Base-by-base conservation (phyloP, 1,284 basidiomycete genomes). In the Tylopilus orsonianus region DNA sequence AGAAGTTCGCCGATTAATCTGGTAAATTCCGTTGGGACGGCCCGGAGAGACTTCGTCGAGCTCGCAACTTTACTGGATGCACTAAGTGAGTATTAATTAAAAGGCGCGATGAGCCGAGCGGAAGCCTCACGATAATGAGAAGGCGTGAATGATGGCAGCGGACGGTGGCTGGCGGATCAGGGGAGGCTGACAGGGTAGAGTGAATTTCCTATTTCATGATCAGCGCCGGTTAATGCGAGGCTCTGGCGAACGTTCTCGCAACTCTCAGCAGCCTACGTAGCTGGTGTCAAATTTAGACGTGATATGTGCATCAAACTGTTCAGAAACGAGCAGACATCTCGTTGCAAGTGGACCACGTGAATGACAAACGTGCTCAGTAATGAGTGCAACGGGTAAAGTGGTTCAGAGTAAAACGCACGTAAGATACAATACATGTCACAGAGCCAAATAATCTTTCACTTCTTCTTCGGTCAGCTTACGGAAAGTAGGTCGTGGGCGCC, bases 391-490 rank as follows among this genome's bases (percentile, higher is more conserved):
- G 47, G 41, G 34, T 39, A 47, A 53, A 42, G 44, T 9, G 34
- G 33, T 51, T 53, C 52, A 45, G 52, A 54, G 54, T 61, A 55
- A 54, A 53, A 69, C 66, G 61, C 59, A 68, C 66, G 58, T 55
- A 56, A 61, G 36, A 58, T 63, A 67, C 49, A 53, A 20, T 60
- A 67, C 66, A 68, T 51, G 49, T 68, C 85, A 91, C 71, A 91
- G 71, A 43, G 89, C 84, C 66, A 97, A 73, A 74, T 96, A 97
- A 73, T 97, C 94, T 61, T 85, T 83, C 49, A 97, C 91, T 74
- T 97, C 95, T 69, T 93, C 89, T 73, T 97, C 94, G 19, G 84
- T 86, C 62, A 98, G 71, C 71, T 96, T 97, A 66, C 95, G 80
- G 76, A 98, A 97, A 13, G 90, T 91, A 20, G 93, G 87, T 62